phyloP scores from a whole-genome alignment of 2,329 filamentous ascomycete species.

The Diaporthe nobilis region DNA sequence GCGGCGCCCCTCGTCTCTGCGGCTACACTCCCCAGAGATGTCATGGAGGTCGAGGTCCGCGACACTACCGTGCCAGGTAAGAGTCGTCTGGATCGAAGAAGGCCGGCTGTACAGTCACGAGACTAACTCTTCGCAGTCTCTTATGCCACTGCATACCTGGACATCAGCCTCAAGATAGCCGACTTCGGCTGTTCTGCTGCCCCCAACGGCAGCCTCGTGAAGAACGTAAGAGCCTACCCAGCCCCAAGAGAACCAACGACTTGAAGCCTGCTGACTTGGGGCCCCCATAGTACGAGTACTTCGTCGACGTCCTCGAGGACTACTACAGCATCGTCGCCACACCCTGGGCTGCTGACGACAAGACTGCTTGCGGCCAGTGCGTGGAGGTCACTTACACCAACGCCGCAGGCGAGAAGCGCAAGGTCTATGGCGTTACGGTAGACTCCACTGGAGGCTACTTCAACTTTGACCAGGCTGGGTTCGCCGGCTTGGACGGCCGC shows the following conservation, averaged over 20 bases:
- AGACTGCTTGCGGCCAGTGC: slow-evolving; percentile 31
- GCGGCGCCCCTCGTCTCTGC: slow-evolving; percentile 18
- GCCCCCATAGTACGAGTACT: slow-evolving; percentile 13
- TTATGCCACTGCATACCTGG: slow-evolving; percentile 20
- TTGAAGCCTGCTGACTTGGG: neutral
- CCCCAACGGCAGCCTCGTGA: slow-evolving; percentile 4
- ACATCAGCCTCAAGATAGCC: slow-evolving; percentile 29
- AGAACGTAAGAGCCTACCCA: neutral
- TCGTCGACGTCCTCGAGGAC: slow-evolving; percentile 35
- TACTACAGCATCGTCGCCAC: slow-evolving; percentile 29
- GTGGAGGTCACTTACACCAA: slow-evolving; percentile 32
- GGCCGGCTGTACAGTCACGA: neutral
- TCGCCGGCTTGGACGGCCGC: slow-evolving; percentile 27
- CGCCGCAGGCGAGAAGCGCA: slow-evolving; percentile 6
- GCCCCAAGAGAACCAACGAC: neutral
- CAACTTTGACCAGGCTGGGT: slow-evolving; percentile 32
- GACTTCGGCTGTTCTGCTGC: slow-evolving; percentile 30
- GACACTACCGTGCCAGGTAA: slow-evolving; percentile 25
- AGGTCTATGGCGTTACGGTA: slow-evolving; percentile 29
- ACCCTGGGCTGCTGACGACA: slow-evolving; percentile 27
- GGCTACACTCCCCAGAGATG: slow-evolving; percentile 2
- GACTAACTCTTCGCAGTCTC: slow-evolving; percentile 14
- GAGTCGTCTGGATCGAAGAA: neutral
- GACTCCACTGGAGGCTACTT: slow-evolving; percentile 31
- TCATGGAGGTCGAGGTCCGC: neutral